Conservation (phyloP, 768 basidiomycete species). For the Paxillus ammoniavirescens region DNA sequence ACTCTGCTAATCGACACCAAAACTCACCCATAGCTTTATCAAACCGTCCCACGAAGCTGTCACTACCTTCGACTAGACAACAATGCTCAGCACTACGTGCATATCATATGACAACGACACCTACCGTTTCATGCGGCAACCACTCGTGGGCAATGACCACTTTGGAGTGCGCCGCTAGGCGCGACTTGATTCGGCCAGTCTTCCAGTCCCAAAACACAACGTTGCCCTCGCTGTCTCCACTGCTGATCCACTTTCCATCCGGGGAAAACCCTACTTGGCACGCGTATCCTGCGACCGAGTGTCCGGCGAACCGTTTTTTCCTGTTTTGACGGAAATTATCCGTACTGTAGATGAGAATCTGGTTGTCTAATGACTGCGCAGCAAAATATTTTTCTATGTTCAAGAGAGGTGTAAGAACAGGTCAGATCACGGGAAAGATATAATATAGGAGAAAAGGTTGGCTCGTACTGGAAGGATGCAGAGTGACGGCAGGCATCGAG, state of each 20-base stretch:
- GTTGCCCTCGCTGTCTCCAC: conserved; percentile 93
- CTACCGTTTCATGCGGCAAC: conserved; percentile 94
- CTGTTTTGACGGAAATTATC: conserved; percentile 99
- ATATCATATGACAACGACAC: conserved; percentile 31
- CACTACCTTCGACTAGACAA: conserved; percentile 84
- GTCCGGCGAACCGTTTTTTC: conserved; percentile 97
- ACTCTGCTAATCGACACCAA: neutral
- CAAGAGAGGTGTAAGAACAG: conserved; percentile 15
- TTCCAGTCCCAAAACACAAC: conserved; percentile 99
- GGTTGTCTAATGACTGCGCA: conserved; percentile 96
- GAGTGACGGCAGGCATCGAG: conserved; percentile 96
- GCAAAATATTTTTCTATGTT: conserved; percentile 89
- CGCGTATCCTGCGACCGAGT: conserved; percentile 95
- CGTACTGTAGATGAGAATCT: conserved; percentile 95
- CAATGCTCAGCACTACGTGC: conserved; percentile 10
- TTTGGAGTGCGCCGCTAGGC: conserved; percentile 86
- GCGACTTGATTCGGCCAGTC: conserved; percentile 91
- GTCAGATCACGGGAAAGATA: neutral
- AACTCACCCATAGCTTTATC: conserved; percentile 94
- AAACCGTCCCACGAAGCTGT: conserved; percentile 98
- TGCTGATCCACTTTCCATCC: conserved; percentile 97
- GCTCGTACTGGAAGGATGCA: conserved; percentile 89
- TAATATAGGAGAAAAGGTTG: conserved; percentile 10
- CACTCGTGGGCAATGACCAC: conserved; percentile 98
- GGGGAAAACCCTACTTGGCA: conserved; percentile 97